These are phyloP conservation scores for Leccinum subgranulosum DNA, from an alignment of 768 basidiomycete species.

Conservation along the genomic window DNA sequence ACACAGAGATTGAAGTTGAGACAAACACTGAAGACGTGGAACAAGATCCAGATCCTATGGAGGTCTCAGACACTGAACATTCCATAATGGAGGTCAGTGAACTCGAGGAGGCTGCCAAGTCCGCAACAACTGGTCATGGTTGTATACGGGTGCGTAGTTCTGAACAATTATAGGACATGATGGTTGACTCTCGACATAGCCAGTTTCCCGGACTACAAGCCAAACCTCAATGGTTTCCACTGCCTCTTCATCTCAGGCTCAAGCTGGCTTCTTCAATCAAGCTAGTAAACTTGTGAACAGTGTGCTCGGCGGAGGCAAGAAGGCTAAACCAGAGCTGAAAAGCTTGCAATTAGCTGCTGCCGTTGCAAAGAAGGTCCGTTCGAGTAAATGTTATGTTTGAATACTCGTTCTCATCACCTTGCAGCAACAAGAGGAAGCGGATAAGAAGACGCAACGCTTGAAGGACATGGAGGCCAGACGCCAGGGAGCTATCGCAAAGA, in stretches of 20 bases:
- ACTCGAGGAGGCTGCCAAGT: slow-evolving; percentile 39
- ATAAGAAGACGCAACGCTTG: slow-evolving; percentile 69
- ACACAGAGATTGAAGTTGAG: slow-evolving; percentile 12
- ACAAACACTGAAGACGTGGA: slow-evolving; percentile 8
- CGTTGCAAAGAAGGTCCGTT: slow-evolving; percentile 82
- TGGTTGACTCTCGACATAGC: slow-evolving; percentile 15
- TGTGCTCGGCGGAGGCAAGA: slow-evolving; percentile 68
- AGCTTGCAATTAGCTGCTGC: slow-evolving; percentile 78
- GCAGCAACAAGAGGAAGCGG: slow-evolving; percentile 87
- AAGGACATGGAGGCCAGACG: slow-evolving; percentile 84
- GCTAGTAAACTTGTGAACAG: slow-evolving; percentile 67
- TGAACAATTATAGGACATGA: background rate
- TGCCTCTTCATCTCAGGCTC: slow-evolving; percentile 37
- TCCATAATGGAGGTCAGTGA: slow-evolving; percentile 31
- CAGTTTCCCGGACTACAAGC: slow-evolving; percentile 43
- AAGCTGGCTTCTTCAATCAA: slow-evolving; percentile 64
- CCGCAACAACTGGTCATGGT: slow-evolving; percentile 36
- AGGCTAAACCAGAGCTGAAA: slow-evolving; percentile 73
- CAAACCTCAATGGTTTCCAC: slow-evolving; percentile 54
- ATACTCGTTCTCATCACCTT: slow-evolving; percentile 4
- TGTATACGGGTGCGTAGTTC: slow-evolving; percentile 40
- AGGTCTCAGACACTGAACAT: slow-evolving; percentile 36
- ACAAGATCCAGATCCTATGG: slow-evolving; percentile 19
- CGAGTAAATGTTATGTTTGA: background rate
- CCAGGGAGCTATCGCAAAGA: slow-evolving; percentile 66